A percentile compares a stretch with the other conserved stretches of the same genome.
These are phyloP conservation scores for Isoetes taiwanensis DNA, from an alignment of 75 land plant genomes.

Conservation along the genomic window DNA sequence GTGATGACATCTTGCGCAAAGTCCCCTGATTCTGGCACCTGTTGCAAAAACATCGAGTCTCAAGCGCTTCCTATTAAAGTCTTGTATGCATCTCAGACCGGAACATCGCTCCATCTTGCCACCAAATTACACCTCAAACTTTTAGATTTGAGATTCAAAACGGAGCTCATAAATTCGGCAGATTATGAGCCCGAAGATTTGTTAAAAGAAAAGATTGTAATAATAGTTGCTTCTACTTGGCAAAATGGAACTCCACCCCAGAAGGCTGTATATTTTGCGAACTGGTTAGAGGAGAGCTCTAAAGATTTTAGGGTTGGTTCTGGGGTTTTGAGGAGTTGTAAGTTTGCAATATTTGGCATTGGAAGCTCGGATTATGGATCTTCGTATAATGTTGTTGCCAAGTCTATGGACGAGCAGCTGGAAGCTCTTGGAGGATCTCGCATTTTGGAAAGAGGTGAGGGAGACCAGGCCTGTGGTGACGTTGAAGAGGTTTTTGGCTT, in stretches of 20 bases:
- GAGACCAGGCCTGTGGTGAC: constrained; percentile 57
- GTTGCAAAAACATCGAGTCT: too few species aligned
- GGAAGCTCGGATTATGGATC: constrained; percentile 61
- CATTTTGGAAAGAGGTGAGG: constrained; percentile 41
- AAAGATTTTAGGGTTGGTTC: constrained; percentile 76
- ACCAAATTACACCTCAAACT: constrained; percentile 28
- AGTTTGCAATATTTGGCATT: constrained; percentile 78
- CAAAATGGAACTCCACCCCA: constrained; percentile 56
- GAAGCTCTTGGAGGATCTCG: constrained; percentile 44
- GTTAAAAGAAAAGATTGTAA: constrained; percentile 45
- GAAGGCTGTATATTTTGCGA: constrained; percentile 37
- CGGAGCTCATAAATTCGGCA: constrained; percentile 47
- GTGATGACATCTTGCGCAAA: too few species aligned
- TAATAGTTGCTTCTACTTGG: constrained; percentile 79
- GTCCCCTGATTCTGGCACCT: too few species aligned
- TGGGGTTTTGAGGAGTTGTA: constrained; percentile 31
- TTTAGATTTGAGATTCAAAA: constrained; percentile 1
- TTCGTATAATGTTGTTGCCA: constrained; percentile 47
- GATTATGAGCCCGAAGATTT: constrained; percentile 85
- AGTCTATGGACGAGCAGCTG: constrained; percentile 38
- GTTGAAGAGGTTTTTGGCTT: constrained; percentile 43
- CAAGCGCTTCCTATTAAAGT: too few species aligned
- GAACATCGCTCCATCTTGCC: constrained; percentile 58
- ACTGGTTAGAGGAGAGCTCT: constrained; percentile 74
- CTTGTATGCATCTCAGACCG: constrained; percentile 67